These are phyloP conservation scores for Ogataea henricii DNA, from an alignment of 805 yeast genomes.

Conservation along the genomic window DNA sequence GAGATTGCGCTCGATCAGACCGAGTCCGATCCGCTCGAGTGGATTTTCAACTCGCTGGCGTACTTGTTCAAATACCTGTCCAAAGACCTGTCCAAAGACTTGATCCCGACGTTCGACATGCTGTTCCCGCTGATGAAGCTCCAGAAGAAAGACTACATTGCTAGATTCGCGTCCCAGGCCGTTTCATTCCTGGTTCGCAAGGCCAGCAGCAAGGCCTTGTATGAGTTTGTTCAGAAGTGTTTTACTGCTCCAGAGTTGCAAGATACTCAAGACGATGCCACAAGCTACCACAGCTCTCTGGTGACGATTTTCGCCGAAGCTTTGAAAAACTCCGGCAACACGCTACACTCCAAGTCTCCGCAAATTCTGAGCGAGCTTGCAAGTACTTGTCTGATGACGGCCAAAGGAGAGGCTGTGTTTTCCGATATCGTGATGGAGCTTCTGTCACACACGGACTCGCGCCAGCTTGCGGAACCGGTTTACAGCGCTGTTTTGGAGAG, in stretches of 20 bases:
- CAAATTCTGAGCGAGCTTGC: slow-evolving; percentile 46
- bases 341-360: slow-evolving; percentile 72
- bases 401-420: slow-evolving; percentile 44
- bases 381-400: slow-evolving; percentile 21
- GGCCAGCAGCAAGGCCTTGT: slow-evolving; percentile 50
- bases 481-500: slow-evolving; percentile 38
- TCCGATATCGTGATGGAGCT: slow-evolving; percentile 60
- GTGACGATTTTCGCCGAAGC: slow-evolving; percentile 70
- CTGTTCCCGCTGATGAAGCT: slow-evolving; percentile 65
- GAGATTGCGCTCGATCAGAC: slow-evolving; percentile 49
- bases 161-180: slow-evolving; percentile 89
- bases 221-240: slow-evolving; percentile 44
- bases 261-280: slow-evolving; percentile 26
- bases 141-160: slow-evolving; percentile 59
- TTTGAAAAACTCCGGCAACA: slow-evolving; percentile 66
- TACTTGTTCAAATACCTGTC: slow-evolving; percentile 87
- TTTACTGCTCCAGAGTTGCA: slow-evolving; percentile 34
- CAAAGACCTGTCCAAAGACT: slow-evolving; percentile 58
- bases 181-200: slow-evolving; percentile 80
- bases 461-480: slow-evolving; percentile 47
- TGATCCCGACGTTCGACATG: slow-evolving; percentile 66
- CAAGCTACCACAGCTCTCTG: slow-evolving; percentile 56
- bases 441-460: slow-evolving; percentile 50
- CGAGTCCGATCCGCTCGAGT: slow-evolving; percentile 68
- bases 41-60: slow-evolving; percentile 83